These are phyloP conservation scores for Cryptococcus deneoformans DNA, from an alignment of 1,284 basidiomycete species.

Conservation along the genomic window DNA sequence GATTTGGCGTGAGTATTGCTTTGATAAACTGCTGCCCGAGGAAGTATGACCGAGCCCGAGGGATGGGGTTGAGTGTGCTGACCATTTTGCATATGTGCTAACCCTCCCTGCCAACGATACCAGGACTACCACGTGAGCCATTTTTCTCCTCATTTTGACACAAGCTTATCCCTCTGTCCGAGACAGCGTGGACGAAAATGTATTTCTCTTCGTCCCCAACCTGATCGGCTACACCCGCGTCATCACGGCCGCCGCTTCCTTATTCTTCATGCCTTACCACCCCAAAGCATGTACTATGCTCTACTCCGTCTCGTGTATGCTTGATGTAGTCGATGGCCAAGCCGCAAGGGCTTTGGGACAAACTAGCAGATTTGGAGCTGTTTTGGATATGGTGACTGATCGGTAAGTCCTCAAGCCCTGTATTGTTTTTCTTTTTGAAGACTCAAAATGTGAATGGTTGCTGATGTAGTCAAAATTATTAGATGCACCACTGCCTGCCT, in stretches of 20 bases:
- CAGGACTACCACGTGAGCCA: constrained; percentile 40
- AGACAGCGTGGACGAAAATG: constrained; percentile 63
- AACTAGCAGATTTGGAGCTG: constrained; percentile 94
- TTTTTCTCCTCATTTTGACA: not conserved
- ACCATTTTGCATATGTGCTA: not conserved
- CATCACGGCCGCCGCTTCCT: constrained; percentile 81
- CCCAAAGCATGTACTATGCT: constrained; percentile 88
- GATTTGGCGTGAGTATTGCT: constrained; percentile 41
- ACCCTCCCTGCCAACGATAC: constrained; percentile 1
- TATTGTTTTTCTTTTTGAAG: too few relatives aligned
- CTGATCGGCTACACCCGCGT: constrained; percentile 94
- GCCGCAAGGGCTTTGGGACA: constrained; percentile 88
- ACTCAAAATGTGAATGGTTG: not conserved
- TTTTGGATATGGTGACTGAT: constrained; percentile 99
- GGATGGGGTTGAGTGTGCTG: not conserved
- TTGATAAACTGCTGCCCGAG: not conserved
- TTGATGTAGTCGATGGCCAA: constrained; percentile 94
- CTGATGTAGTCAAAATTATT: constrained; percentile 35
- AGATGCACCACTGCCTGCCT: constrained; percentile 93
- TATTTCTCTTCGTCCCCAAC: constrained; percentile 95
- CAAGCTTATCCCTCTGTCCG: constrained; percentile 5
- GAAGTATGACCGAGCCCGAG: too few relatives aligned
- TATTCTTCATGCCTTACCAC: constrained; percentile 93
- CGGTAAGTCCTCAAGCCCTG: constrained; percentile 57
- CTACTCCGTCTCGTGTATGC: constrained; percentile 87